Base-by-base conservation (phyloP, 192 early-diverging fungal species). In the Glomus cerebriforme region DNA sequence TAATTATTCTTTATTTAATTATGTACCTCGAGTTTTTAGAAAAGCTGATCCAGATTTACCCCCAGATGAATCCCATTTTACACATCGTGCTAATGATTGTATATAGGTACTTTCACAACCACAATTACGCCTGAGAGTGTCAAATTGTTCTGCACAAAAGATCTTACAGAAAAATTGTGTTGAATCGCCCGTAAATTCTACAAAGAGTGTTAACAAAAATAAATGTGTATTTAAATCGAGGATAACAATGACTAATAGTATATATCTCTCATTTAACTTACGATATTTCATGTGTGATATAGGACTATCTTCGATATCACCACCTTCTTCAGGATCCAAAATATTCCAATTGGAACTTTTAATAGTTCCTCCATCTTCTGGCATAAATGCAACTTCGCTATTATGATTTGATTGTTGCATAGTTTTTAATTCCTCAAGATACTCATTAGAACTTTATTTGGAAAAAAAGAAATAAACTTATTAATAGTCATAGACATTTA, bases 21-120 rank as follows among this genome's bases (percentile, higher is more conserved):
- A 39, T 32, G 34, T 82, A 91, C 91, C 91, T 75, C 88, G 88
- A 0, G 96, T 97, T 80, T 96, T 96, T 64, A 97, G 67, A 71
- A 98, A 98, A 13, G 91, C 89, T 0, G 95, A 95, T 59, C 97
- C 96, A 3, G 94, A 95, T 79, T 97, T 97, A 27, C 97, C 97
- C 15, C 97, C 97, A 8, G 82, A 84, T 5, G 93, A 90, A 77
- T 94, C 90, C 90, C 95, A 97, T 59, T 90, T 88, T 71, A 93
- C 86, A 80, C 97, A 98, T n/a, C 94, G 88, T 10, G 95, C 91
- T 13, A 98, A 81, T 0, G 95, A 96, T 81, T 95, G 91, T 32
- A 96, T 90, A 79, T 91, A 97, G 45, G 87, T 91, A 66, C 92
- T 91, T 34, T 95, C 94, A 66, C 93, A 93, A 9, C 93, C 95